Conservation (phyloP, 306 rosid genomes). For the Ceratonia siliqua region DNA sequence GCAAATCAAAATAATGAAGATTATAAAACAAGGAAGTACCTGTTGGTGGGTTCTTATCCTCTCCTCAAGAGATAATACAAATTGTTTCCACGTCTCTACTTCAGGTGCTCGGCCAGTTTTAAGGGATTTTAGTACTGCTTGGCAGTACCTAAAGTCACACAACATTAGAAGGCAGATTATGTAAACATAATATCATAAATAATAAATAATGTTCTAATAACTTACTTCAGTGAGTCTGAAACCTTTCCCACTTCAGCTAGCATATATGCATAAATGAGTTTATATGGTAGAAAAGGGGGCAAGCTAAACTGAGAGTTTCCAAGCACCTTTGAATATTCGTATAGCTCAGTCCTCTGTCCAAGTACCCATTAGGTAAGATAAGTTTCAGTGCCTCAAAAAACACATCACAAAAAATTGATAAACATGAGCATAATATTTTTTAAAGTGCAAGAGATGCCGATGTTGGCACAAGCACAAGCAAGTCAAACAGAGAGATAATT, state of each 20-base stretch:
- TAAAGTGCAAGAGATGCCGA: neutral
- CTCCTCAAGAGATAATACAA: constrained; percentile 82
- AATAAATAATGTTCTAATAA: constrained; percentile 25
- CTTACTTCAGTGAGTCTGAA: constrained; percentile 92
- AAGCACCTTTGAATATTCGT: constrained; percentile 87
- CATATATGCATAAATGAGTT: constrained; percentile 89
- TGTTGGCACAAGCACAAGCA: constrained; percentile 18
- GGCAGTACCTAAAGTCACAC: constrained; percentile 73
- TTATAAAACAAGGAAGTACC: constrained; percentile 40
- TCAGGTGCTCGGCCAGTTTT: constrained; percentile 89
- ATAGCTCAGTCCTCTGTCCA: constrained; percentile 89
- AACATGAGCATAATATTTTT: neutral
- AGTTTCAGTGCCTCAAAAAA: constrained; percentile 17
- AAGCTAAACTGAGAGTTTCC: constrained; percentile 93
- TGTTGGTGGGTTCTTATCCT: constrained; percentile 88
- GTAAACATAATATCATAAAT: constrained; percentile 21
- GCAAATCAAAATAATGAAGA: constrained; percentile 12
- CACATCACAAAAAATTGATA: neutral
- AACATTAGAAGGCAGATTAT: constrained; percentile 22
- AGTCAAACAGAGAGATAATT: neutral
- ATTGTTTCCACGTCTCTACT: constrained; percentile 84
- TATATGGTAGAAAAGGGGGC: constrained; percentile 89
- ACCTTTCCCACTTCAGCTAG: constrained; percentile 91
- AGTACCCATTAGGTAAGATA: constrained; percentile 32
- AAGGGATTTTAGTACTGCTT: constrained; percentile 73